phyloP scores from a whole-genome alignment of 140 eudicot genomes.

The Artemisia princeps region DNA sequence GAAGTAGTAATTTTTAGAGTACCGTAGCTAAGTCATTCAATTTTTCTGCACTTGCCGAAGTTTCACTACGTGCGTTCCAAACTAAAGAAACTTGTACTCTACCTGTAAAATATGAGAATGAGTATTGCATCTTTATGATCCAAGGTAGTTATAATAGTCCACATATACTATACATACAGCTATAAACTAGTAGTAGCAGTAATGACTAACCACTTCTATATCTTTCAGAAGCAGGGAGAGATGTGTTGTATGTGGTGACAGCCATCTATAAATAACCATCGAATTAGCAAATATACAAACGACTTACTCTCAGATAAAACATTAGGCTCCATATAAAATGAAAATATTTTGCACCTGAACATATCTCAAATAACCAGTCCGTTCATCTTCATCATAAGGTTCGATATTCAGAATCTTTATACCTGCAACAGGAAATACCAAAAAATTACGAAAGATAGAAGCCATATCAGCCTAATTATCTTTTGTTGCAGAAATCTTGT shows the following conservation, averaged over 20 bases:
- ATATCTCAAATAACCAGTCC: slow-evolving; percentile 82
- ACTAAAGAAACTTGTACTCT: slow-evolving; percentile 82
- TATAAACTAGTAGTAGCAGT: not conserved
- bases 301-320: slow-evolving; percentile 8
- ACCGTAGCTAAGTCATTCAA: slow-evolving; percentile 69
- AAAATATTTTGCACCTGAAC: slow-evolving; percentile 55
- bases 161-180: slow-evolving; percentile 1
- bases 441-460: slow-evolving; percentile 6
- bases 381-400: slow-evolving; percentile 85
- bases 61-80: slow-evolving; percentile 90
- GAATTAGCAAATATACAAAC: slow-evolving; percentile 17
- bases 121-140: not conserved
- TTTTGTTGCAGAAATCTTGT: not conserved
- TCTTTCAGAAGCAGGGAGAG: slow-evolving; percentile 86
- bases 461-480: not conserved
- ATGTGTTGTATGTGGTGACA: slow-evolving; percentile 83
- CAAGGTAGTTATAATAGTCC: not conserved
- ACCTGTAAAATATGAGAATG: slow-evolving; percentile 31
- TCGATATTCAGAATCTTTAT: slow-evolving; percentile 54
- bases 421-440: slow-evolving; percentile 33
- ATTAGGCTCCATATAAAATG: not conserved
- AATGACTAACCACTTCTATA: slow-evolving; percentile 64
- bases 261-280: slow-evolving; percentile 62
- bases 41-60: slow-evolving; percentile 52
- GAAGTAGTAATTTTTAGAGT: not conserved